phyloP scores from a whole-genome alignment of 2,329 filamentous ascomycete genomes.

The Aspergillus terreus region DNA sequence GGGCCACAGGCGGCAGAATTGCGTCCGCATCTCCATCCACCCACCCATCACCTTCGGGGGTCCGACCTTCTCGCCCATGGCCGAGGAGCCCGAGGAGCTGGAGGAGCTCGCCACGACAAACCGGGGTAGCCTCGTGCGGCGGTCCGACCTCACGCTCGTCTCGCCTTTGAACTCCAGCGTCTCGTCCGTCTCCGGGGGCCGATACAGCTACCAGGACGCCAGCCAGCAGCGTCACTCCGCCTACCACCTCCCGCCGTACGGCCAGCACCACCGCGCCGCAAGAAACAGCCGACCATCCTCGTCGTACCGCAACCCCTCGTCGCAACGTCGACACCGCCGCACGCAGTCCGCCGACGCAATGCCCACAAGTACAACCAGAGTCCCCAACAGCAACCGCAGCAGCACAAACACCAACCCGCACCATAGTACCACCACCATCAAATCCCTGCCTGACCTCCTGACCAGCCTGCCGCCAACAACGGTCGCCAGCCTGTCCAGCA shows the following conservation, averaged over 20 bases:
- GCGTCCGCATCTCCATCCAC: slow-evolving; percentile 40
- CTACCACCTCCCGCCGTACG: neutral
- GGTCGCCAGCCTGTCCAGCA: slow-evolving; percentile 20
- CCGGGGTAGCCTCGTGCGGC: neutral
- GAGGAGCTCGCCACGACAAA: slow-evolving; percentile 23
- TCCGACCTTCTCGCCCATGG: slow-evolving; percentile 30
- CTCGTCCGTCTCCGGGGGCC: slow-evolving; percentile 13
- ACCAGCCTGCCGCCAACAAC: slow-evolving; percentile 7
- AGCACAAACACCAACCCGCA: neutral
- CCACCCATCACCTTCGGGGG: slow-evolving; percentile 33
- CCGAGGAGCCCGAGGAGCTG: slow-evolving; percentile 33
- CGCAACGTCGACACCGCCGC: neutral
- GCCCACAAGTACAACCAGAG: neutral
- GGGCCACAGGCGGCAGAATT: slow-evolving; percentile 42
- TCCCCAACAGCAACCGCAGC: neutral
- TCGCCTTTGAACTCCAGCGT: slow-evolving; percentile 15
- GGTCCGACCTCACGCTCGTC: slow-evolving; percentile 1
- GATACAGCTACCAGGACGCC: slow-evolving; percentile 12
- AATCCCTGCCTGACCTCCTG: neutral
- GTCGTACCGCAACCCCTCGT: neutral
- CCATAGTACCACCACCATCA: neutral
- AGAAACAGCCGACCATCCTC: neutral
- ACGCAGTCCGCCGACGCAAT: neutral
- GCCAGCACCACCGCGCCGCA: neutral
- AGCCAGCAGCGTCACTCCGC: slow-evolving; percentile 4